Evolutionary conservation across 2,329 filamentous ascomycete genomes (phyloP).

Genomic region (Graphiopsis chlorocephala): DNA sequence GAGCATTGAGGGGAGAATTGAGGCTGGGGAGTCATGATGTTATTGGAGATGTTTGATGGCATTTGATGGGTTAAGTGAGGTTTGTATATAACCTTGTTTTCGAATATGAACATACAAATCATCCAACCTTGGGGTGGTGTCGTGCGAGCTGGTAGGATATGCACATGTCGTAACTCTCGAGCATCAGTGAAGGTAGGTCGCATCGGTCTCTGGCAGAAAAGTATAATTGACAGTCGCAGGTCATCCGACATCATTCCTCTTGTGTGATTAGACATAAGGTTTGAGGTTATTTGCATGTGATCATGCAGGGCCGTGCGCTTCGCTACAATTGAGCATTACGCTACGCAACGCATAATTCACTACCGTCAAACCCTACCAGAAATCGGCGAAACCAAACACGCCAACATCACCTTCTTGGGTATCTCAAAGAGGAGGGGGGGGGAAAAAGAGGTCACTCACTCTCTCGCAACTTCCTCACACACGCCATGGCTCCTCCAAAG

Average conservation of each 20-base stretch:
- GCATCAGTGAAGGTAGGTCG: too few species aligned
- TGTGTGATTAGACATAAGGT: not conserved
- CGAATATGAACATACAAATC: not conserved
- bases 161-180: too few species aligned
- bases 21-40: slow-evolving; percentile 9
- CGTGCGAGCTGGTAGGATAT: not conserved
- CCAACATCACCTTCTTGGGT: not conserved
- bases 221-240: not conserved
- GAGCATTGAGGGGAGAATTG: slow-evolving; percentile 6
- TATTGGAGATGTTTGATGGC: slow-evolving; percentile 2
- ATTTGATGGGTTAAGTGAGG: not conserved
- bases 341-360: not conserved
- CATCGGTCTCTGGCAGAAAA: not conserved
- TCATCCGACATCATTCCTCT: not conserved
- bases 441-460: not conserved
- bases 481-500: not conserved
- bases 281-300: not conserved
- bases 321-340: too few species aligned
- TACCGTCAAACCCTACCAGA: not conserved
- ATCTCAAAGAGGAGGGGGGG: not conserved
- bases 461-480: not conserved
- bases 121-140: not conserved
- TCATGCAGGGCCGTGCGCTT: not conserved
- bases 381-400: not conserved
- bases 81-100: not conserved